These are phyloP conservation scores for Cotoneaster glaucophyllus DNA, from an alignment of 306 rosid species.

Conservation along the genomic window DNA sequence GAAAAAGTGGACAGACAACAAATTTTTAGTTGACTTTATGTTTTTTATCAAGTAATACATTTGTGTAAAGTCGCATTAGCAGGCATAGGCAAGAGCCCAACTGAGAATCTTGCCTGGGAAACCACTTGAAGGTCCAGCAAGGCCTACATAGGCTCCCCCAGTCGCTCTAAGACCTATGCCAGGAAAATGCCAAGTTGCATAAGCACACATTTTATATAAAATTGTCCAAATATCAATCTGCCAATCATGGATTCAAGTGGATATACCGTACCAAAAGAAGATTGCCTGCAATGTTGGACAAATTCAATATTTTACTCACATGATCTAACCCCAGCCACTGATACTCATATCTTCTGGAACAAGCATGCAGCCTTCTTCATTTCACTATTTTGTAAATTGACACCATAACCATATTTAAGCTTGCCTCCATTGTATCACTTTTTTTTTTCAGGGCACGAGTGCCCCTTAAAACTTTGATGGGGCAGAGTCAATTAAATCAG, in stretches of 20 bases:
- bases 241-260: conserved; percentile 8
- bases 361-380: background rate
- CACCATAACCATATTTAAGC: background rate
- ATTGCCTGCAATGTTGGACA: background rate
- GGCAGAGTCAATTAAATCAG: background rate
- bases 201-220: conserved; percentile 13
- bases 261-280: background rate
- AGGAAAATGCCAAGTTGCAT: conserved; percentile 31
- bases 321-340: background rate
- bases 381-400: background rate
- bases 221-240: conserved; percentile 5
- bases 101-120: conserved; percentile 26
- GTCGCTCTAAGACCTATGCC: conserved; percentile 28
- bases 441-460: background rate
- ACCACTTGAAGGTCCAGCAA: conserved; percentile 34
- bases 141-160: conserved; percentile 26
- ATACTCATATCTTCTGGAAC: background rate
- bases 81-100: conserved; percentile 31
- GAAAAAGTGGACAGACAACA: conserved; percentile 1
- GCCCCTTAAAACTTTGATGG: background rate
- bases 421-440: background rate
- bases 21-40: background rate
- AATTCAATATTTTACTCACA: background rate
- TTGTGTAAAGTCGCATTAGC: background rate
- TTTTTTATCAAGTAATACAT: background rate